Evolutionary conservation across 2,329 filamentous ascomycete genomes (phyloP), one percentile per base, ranked within the genome.

Genomic region (Diaporthe citrichinensis): DNA sequence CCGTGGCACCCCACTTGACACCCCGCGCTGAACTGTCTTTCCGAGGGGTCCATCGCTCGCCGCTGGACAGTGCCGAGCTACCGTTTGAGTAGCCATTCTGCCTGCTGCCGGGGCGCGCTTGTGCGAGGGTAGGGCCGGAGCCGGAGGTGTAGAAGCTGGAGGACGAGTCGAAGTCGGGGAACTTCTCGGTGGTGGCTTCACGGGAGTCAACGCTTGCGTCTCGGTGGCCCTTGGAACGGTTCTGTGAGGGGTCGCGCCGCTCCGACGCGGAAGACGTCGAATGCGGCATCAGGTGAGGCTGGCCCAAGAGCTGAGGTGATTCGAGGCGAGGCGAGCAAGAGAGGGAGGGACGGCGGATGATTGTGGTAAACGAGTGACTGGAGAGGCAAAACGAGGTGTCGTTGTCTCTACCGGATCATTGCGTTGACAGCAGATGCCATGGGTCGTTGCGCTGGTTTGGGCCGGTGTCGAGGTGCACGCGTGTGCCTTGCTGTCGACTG

Each of bases 1-100:
- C 67, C n/a, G 77, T 67, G 34, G 67, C 44, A 15, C 75, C 79
- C 82, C 83, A 85, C 72, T 78, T 80, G n/a, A 82, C 78, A 25
- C 77, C 76, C 46, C 79, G 78, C 44, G 76, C 80, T 75, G 85
- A 81, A 78, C 86, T 86, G 78, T 90, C 87, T 81, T 88, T 90
- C 59, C 90, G 88, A 55, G 90, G 86, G 73, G 91, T 89, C 93
- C 93, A 94, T 79, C 88, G 86, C 78, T 92, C 90, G 73, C 84
- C 82, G 46, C 46, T 36, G 31, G 83, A 82, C 20, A 80, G 79
- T 49, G 79, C 74, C 58, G 62, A 61, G 28, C 78, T 72, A 58
- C 80, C 81, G 61, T 80, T 81, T 51, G 79, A 72, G 53, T 81
- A 77, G 57, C 81, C 81, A 46, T 84, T 83, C 36, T 78, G 78